A percentile compares a stretch with the other conserved stretches of the same genome.
These are phyloP conservation scores for Aspergillus sclerotioniger DNA, from an alignment of 495 filamentous ascomycete genomes.

Conservation along the genomic window DNA sequence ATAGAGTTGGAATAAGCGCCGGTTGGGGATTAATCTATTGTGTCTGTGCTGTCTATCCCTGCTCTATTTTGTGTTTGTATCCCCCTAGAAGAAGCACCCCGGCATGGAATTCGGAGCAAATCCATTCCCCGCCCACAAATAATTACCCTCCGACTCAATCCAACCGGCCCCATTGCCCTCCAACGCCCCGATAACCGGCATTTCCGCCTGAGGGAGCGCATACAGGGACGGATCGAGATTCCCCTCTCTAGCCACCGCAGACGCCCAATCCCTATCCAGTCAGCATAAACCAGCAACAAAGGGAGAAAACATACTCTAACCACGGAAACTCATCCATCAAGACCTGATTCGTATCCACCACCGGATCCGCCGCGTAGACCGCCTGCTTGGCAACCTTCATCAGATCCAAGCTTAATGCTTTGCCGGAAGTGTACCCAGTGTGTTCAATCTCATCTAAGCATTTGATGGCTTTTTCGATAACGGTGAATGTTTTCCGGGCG, in stretches of 20 bases:
- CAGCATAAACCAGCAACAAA: not conserved
- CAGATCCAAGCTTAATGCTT: slow-evolving; percentile 15
- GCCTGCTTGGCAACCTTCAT: slow-evolving; percentile 17
- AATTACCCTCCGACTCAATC: slow-evolving; percentile 10
- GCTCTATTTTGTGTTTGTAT: too few relatives aligned
- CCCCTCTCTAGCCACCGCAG: not conserved
- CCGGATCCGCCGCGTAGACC: slow-evolving; percentile 7
- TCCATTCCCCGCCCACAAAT: slow-evolving; percentile 9
- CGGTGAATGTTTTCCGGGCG: slow-evolving; percentile 9
- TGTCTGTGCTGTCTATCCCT: not conserved
- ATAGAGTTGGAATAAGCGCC: not conserved
- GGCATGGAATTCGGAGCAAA: slow-evolving; percentile 13
- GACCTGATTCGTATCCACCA: slow-evolving; percentile 10
- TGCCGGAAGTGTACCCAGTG: slow-evolving; percentile 9
- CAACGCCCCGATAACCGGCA: not conserved
- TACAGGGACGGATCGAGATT: not conserved
- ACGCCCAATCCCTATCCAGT: slow-evolving; percentile 5
- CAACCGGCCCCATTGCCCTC: slow-evolving; percentile 6
- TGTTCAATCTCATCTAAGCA: slow-evolving; percentile 17
- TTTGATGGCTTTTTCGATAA: slow-evolving; percentile 11
- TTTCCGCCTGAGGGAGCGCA: slow-evolving; percentile 3
- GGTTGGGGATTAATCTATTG: not conserved
- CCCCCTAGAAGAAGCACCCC: slow-evolving; percentile 1
- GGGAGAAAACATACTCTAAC: slow-evolving; percentile 13
- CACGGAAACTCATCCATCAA: slow-evolving; percentile 15